Base-by-base conservation (phyloP, 208 protist genomes). In the Crithidia bombi region DNA sequence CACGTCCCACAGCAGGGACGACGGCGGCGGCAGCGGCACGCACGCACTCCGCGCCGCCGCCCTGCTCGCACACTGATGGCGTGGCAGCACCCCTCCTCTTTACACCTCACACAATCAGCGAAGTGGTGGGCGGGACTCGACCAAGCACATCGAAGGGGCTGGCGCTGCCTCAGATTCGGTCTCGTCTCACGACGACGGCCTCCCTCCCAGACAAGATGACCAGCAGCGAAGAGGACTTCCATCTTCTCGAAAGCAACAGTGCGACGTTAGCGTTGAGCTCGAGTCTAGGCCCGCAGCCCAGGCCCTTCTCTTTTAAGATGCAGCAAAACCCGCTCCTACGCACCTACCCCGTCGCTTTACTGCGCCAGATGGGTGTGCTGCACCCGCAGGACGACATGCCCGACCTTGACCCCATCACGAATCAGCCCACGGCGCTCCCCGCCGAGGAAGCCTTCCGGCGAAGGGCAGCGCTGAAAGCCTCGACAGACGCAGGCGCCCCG, bases 301-400 rank as follows among this genome's bases (percentile, higher is more conserved):
- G 57, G 9, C 57, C 57, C 26, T 36, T 63, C 35, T 41, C 25
- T 7, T 63, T 50, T 28, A 49, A 50, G 21, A 49, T 21, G 11
- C 41, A 21, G 44, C 69, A 43, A 15, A 87, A 87, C 77, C 61
- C 71, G 0, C 81, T 87, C 25, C 51, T 87, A 2, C 76, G 38
- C 38, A 55, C 58, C 55, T 87, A 87, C 65, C 81, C 81, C 2
- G 47, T 79, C n/a, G 14, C 76, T 19, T 61, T 73, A 44, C 72
- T 87, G 41, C 72, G 71, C 6, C 73, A 81, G 59, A 75, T 87
- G 38, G 76, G 77, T 4, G 65, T 87, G 35, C 17, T 83, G 32
- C 70, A 69, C 26, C 73, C 77, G 44, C 57, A 68, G 9, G 68
- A 73, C 46, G 38, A 51, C 3, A 52, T 72, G 9, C 74, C 72